These are phyloP conservation scores for Phialemoniopsis sp. DNA, from an alignment of 2,329 filamentous ascomycete genomes.

Conservation along the genomic window DNA sequence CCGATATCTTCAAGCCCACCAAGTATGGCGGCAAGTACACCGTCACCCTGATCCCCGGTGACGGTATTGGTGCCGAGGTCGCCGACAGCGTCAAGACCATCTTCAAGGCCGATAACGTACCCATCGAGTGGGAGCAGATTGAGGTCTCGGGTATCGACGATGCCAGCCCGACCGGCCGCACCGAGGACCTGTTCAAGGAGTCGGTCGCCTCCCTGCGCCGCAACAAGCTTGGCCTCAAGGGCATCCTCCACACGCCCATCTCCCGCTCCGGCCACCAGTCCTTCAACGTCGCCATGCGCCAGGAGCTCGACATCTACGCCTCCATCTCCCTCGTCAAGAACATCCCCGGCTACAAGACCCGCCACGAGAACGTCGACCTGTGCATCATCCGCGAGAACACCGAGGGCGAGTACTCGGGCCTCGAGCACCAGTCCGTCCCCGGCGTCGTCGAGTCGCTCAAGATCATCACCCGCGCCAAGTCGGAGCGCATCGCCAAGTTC, in stretches of 20 bases:
- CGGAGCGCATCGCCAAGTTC: conserved; percentile 98
- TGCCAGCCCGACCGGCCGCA: conserved; percentile 67
- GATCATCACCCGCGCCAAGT: conserved; percentile 99
- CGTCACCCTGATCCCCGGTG: conserved; percentile 95
- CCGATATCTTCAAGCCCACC: conserved; percentile 98
- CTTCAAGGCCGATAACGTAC: conserved; percentile 99
- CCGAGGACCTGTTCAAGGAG: conserved; percentile 93
- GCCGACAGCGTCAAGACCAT: conserved; percentile 98
- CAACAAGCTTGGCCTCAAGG: conserved; percentile 99
- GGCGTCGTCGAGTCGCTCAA: conserved; percentile 99
- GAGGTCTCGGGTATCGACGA: conserved; percentile 89
- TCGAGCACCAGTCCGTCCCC: conserved; percentile 95
- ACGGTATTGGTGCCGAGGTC: conserved; percentile 97
- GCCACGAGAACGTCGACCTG: conserved; percentile 94
- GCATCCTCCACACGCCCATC: conserved; percentile 96
- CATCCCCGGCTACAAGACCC: conserved; percentile 96
- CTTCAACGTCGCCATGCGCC: conserved; percentile 98
- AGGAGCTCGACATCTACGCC: conserved; percentile 99
- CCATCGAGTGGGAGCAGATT: conserved; percentile 97
- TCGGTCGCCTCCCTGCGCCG: conserved; percentile 92
- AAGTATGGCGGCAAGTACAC: conserved; percentile 99
- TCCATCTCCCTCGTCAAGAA: conserved; percentile 99
- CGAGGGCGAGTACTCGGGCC: conserved; percentile 97
- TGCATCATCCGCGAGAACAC: conserved; percentile 99
- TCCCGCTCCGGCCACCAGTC: conserved; percentile 96